phyloP scores from a whole-genome alignment of 2,329 filamentous ascomycete genomes.

The Beauveria rudraprayagi region DNA sequence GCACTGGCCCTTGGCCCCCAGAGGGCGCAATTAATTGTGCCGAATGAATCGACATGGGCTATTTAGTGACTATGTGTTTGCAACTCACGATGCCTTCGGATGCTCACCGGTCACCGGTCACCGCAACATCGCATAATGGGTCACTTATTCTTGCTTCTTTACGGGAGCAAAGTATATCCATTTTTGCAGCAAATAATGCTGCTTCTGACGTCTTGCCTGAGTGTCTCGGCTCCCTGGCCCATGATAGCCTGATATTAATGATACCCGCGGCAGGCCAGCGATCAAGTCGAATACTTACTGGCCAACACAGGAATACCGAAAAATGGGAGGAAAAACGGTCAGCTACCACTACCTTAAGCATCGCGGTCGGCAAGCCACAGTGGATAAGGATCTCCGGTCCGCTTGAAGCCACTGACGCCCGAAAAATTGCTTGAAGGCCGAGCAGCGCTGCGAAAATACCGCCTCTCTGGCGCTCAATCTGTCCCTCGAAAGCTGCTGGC shows the following conservation, averaged over 20 bases:
- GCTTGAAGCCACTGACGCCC: neutral
- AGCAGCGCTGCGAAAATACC: no score
- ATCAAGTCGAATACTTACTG: neutral
- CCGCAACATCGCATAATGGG: no score
- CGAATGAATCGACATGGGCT: neutral
- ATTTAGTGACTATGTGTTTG: neutral
- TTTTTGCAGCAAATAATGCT: no score
- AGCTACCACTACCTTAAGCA: neutral
- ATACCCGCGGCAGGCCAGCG: no score
- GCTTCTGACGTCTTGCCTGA: no score
- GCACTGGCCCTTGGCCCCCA: neutral
- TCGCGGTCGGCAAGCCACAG: slow-evolving; percentile 1
- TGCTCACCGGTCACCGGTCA: no score
- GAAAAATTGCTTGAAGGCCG: neutral
- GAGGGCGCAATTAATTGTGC: neutral
- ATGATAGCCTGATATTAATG: no score
- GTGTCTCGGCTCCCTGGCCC: no score
- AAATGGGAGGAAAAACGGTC: neutral
- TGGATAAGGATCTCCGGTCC: slow-evolving; percentile 5
- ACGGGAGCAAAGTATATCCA: no score
- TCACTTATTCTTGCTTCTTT: no score
- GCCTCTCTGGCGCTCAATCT: neutral
- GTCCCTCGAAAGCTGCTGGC: neutral
- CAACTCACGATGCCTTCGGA: neutral
- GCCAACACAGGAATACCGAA: neutral